Evolutionary conservation across 495 filamentous ascomycete genomes (phyloP), one percentile per base, ranked within the genome.

Genomic region (Hypoxylon fragiforme): DNA sequence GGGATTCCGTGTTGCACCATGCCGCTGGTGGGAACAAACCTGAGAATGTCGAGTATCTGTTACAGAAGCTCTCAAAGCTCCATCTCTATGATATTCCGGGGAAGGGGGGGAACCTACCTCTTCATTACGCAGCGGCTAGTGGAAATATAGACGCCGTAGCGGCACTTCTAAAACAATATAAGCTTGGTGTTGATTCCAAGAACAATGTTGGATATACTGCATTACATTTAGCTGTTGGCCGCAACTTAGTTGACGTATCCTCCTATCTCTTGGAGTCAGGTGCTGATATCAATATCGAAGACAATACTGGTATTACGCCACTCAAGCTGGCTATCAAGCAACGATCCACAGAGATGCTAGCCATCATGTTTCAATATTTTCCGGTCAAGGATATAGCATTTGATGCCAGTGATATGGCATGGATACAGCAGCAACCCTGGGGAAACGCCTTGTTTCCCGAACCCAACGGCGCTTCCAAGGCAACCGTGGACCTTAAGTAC

Each of bases 81-180:
- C 39, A 16, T 13, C 44, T 60, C 1, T 34, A 54, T 12, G 22
- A 49, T 9, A 12, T 48, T 14, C 50, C 44, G 1, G 56, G 50
- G 2, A 28, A n/a, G 7, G 18, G 21, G 1, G 56, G 49, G 28
- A 50, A 54, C 11, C 13, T 32, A 3, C 49, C 56, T 7, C 39
- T 60, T 44, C 56, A 60, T 31, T 52, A 54, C 14, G 56, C 49
- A 6, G 56, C 56, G 9, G 43, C 32, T 2, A 60, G 56, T 11
- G 56, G 56, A 6, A 60, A 60, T 14, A 38, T 45, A 18, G 56
- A 60, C 35, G 49, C 56, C 0, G 49, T 50, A 13, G 8, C 19
- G 7, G 44, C 39, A 13, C n/a, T 60, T 3, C 34, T 53, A 8
- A 47, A 15, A 12, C 49, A 50, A 18, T 15, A 54, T 5, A 44